A percentile compares a stretch with the other conserved stretches of the same genome.
Evolutionary conservation across 148 eudicot species (phyloP).

Genomic region (Mesembryanthemum crystallinum): DNA sequence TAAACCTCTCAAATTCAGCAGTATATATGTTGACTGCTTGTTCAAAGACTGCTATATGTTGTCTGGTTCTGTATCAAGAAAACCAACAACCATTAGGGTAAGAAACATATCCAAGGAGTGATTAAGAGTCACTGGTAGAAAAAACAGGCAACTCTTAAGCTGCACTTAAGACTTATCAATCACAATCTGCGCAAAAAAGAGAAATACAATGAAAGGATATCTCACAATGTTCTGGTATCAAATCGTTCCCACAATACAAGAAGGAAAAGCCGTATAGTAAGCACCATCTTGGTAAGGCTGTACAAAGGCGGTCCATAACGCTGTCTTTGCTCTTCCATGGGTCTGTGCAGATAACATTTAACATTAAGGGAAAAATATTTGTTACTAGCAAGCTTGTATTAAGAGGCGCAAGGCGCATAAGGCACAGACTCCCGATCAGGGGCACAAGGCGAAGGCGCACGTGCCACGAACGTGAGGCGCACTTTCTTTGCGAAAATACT

Average conservation of each 20-base stretch:
- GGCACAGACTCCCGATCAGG: too few species aligned
- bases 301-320: conserved; percentile 98
- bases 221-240: conserved; percentile 74
- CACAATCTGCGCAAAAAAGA: neutral
- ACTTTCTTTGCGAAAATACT: too few species aligned
- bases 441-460: too few species aligned
- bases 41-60: conserved; percentile 54
- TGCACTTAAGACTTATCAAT: neutral
- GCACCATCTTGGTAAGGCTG: conserved; percentile 82
- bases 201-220: conserved; percentile 16
- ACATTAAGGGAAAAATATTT: neutral
- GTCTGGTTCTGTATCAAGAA: conserved; percentile 42
- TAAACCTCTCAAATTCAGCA: conserved; percentile 78
- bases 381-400: too few species aligned
- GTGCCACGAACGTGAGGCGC: too few species aligned
- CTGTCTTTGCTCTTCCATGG: conserved; percentile 98
- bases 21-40: conserved; percentile 67
- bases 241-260: conserved; percentile 57
- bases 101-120: conserved; percentile 5
- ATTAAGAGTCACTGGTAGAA: conserved; percentile 8
- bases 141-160: neutral
- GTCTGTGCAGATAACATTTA: conserved; percentile 44
- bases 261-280: conserved; percentile 61
- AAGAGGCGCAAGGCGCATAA: too few species aligned
- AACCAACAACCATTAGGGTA: neutral